Evolutionary conservation across 352 stramenopile genomes (phyloP), one percentile per base, ranked within the genome.

Genomic region (Phytophthora pisi): DNA sequence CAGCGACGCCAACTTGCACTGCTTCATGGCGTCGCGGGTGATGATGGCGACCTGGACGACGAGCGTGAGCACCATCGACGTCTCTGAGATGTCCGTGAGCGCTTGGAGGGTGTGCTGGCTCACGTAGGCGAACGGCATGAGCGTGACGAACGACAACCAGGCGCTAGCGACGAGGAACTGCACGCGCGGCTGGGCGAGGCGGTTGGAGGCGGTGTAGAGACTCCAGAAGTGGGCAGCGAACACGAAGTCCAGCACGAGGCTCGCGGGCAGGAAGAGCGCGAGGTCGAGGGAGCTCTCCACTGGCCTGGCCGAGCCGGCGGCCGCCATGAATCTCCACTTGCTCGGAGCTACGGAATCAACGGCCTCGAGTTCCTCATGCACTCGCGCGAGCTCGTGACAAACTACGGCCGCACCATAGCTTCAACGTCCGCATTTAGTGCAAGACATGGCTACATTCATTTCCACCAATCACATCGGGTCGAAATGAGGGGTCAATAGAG

Each of bases 21-120:
- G 57, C 36, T 75, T 74, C 23, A 60, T 60, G 4, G 75, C 56
- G 47, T 82, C 74, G 10, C 60, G 57, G 24, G 66, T 68, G 58
- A 75, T 77, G 43, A 82, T 75, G 2, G 62, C 61, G 51, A 79
- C 68, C 55, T 82, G 75, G n/a, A 59, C 30, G 11, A 66, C 18
- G 45, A 75, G 66, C 23, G 68, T 70, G n/a, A 72, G 68, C 26
- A 65, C 28, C n/a, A 62, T 43, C 11, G 49, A 20, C 13, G 43
- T 60, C 51, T 75, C 51, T 1, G 67, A 75, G 8, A 75, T 58
- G 47, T 72, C 52, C 38, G 43, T 74, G 38, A 70, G 34, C n/a
- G 24, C 16, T 18, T 51, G 42, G 43, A 65, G 59, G 18, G 56
- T 53, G n/a, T 26, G 31, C 7, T 46, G 45, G 16, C 23, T n/a